These are phyloP conservation scores for Colletotrichum cuscutae DNA, from an alignment of 2,329 filamentous ascomycete species.

Conservation along the genomic window DNA sequence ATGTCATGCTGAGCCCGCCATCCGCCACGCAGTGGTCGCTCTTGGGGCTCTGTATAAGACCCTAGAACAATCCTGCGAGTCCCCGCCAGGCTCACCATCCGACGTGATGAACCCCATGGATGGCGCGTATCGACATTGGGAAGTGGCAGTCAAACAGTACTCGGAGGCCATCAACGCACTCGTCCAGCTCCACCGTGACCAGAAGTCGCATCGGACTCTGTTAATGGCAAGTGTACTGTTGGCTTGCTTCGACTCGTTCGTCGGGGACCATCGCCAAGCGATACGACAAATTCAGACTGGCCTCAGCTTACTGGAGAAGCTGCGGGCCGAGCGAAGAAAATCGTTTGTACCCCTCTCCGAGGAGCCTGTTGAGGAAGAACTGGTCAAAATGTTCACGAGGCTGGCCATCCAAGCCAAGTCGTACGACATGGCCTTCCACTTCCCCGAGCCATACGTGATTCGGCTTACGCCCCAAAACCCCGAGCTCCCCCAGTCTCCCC, in stretches of 20 bases:
- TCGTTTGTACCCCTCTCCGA: constrained; percentile 52
- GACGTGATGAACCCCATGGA: constrained; percentile 45
- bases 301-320: constrained; percentile 62
- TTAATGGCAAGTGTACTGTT: constrained; percentile 74
- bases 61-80: constrained; percentile 66
- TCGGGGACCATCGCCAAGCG: constrained; percentile 70
- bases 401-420: constrained; percentile 74
- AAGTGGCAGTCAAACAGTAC: constrained; percentile 70
- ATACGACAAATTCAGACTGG: constrained; percentile 71
- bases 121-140: constrained; percentile 63
- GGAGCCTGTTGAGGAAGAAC: constrained; percentile 66
- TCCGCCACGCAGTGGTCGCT: constrained; percentile 73
- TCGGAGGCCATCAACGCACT: constrained; percentile 65
- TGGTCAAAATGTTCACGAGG: constrained; percentile 71
- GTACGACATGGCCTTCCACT: constrained; percentile 76
- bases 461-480: constrained; percentile 53
- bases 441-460: constrained; percentile 70
- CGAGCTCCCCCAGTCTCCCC: constrained; percentile 51
- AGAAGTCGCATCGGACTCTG: constrained; percentile 60
- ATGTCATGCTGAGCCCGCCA: constrained; percentile 69
- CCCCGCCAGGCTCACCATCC: constrained; percentile 58
- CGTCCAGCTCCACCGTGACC: constrained; percentile 54
- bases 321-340: constrained; percentile 57
- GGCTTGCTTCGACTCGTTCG: constrained; percentile 76
- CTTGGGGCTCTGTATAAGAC: constrained; percentile 75